Evolutionary conservation across 805 yeast genomes (phyloP).

Genomic region (Ogataea saltuana): DNA sequence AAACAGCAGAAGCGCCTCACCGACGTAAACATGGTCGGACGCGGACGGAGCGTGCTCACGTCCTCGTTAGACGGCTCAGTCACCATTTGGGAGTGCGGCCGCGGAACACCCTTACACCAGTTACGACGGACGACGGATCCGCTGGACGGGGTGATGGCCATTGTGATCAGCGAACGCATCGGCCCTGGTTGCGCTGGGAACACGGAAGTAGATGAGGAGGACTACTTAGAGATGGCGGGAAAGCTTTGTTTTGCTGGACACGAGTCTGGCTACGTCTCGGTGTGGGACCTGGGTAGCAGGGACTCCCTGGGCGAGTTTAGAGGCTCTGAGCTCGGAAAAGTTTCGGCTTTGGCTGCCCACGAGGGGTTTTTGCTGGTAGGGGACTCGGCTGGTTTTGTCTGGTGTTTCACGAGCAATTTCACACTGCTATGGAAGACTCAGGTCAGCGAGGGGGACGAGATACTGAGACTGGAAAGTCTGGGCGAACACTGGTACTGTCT

Average conservation of each 20-base stretch:
- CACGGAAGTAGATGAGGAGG: slow-evolving; percentile 13
- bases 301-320: slow-evolving; percentile 26
- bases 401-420: background rate
- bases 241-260: slow-evolving; percentile 46
- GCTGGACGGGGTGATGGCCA: slow-evolving; percentile 37
- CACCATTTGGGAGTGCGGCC: slow-evolving; percentile 69
- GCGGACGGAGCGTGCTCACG: slow-evolving; percentile 67
- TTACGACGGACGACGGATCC: slow-evolving; percentile 39
- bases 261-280: slow-evolving; percentile 40
- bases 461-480: background rate
- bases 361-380: slow-evolving; percentile 18
- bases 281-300: slow-evolving; percentile 43
- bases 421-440: slow-evolving; percentile 17
- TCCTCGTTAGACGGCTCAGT: slow-evolving; percentile 56
- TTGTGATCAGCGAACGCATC: slow-evolving; percentile 23
- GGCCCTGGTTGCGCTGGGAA: background rate
- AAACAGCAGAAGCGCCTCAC: slow-evolving; percentile 53
- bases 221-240: slow-evolving; percentile 51
- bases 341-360: slow-evolving; percentile 12
- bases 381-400: slow-evolving; percentile 20
- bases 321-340: slow-evolving; percentile 14
- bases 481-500: slow-evolving; percentile 1
- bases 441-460: slow-evolving; percentile 4
- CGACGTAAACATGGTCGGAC: slow-evolving; percentile 53
- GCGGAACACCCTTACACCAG: slow-evolving; percentile 46